Evolutionary conservation across 805 yeast species (phyloP).

Genomic region (Zygosaccharomyces lentus): DNA sequence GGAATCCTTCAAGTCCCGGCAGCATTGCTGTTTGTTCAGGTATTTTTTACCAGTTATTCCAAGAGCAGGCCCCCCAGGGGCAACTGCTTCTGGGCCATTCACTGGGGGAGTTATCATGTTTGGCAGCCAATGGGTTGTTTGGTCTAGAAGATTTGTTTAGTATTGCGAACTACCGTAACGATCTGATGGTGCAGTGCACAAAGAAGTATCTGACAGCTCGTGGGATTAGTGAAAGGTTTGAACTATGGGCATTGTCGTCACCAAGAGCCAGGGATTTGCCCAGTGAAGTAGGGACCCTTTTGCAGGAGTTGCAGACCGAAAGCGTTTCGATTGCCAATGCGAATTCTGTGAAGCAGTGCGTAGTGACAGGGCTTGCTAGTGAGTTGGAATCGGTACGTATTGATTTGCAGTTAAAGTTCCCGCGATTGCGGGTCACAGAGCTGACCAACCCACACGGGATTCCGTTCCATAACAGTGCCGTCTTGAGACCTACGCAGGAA

Average conservation of each 20-base stretch:
- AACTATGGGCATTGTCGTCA: constrained; percentile 34
- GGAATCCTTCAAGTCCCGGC: constrained; percentile 31
- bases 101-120: constrained; percentile 34
- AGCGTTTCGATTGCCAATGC: constrained; percentile 32
- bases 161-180: constrained; percentile 34
- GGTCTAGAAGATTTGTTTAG: constrained; percentile 28
- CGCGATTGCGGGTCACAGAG: constrained; percentile 26
- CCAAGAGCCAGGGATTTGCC: constrained; percentile 28
- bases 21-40: constrained; percentile 34
- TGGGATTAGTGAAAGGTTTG: constrained; percentile 26
- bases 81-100: constrained; percentile 33
- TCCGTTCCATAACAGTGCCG: constrained; percentile 34
- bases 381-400: constrained; percentile 27
- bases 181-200: constrained; percentile 33
- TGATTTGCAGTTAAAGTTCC: constrained; percentile 22
- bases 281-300: constrained; percentile 18
- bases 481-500: constrained; percentile 31
- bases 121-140: constrained; percentile 28
- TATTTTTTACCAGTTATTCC: constrained; percentile 26
- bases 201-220: constrained; percentile 26
- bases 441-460: constrained; percentile 32
- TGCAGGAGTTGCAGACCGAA: constrained; percentile 17
- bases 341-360: constrained; percentile 33
- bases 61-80: background rate
- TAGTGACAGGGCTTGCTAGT: constrained; percentile 30